Evolutionary conservation across 1,284 basidiomycete species (phyloP).

Genomic region (Ceratobasidium sp.): DNA sequence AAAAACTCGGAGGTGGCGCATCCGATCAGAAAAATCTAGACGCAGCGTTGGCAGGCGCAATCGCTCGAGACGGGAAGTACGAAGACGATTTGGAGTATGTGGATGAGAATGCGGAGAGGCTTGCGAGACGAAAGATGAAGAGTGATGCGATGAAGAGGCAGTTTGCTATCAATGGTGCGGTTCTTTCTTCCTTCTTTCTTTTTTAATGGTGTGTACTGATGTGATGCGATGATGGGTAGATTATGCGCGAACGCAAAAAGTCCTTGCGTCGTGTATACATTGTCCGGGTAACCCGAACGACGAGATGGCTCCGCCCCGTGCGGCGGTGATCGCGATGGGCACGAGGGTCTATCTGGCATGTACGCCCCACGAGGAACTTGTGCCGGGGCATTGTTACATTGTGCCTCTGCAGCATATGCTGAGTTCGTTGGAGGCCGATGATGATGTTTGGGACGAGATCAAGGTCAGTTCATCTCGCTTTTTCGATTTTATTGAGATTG

Average conservation of each 20-base stretch:
- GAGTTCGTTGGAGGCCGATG: conserved; percentile 91
- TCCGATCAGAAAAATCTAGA: conserved; percentile 92
- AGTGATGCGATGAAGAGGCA: conserved; percentile 95
- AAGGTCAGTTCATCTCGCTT: conserved; percentile 64
- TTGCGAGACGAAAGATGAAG: conserved; percentile 94
- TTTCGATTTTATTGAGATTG: not conserved
- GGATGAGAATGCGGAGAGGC: conserved; percentile 93
- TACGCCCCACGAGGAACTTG: conserved; percentile 85
- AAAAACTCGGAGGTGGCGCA: conserved; percentile 88
- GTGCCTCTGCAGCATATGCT: conserved; percentile 96
- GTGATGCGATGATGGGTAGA: conserved; percentile 64
- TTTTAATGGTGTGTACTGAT: conserved; percentile 28
- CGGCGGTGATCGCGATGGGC: conserved; percentile 89
- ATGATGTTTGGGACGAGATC: conserved; percentile 98
- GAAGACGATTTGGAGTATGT: conserved; percentile 92
- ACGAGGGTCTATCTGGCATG: conserved; percentile 90
- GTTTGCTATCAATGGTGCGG: conserved; percentile 93
- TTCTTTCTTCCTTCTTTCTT: conserved; percentile 28
- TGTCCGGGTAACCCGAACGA: conserved; percentile 75
- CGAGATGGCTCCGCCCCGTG: conserved; percentile 84
- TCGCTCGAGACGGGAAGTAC: conserved; percentile 88
- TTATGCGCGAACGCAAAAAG: conserved; percentile 94
- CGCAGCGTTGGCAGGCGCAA: conserved; percentile 86
- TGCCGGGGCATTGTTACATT: conserved; percentile 91
- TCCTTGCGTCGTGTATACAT: conserved; percentile 84